Base-by-base conservation (phyloP, 768 basidiomycete species). In the Tephrocybe sp. region DNA sequence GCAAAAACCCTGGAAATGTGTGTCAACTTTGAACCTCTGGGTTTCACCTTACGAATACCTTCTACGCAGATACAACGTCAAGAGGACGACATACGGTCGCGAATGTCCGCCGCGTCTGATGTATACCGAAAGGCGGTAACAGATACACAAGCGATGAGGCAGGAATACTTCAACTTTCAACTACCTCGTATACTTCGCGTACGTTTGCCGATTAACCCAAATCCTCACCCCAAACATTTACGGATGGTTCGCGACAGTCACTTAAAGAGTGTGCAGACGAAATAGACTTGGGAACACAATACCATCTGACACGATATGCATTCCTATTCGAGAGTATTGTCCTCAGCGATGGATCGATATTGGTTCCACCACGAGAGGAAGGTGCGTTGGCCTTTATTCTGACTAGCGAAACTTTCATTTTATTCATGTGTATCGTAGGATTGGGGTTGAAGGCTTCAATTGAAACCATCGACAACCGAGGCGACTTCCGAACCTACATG, bases 111-210 rank as follows among this genome's bases (percentile, higher is more conserved):
- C 39, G 83, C 89, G 9, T 92, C 91, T 21, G 95, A 97, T 63
- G 80, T 83, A 25, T 98, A 93, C 62, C 77, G 92, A 49, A 94
- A 97, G 68, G 85, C 91, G 1, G 86, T 97, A 24, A 82, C 80
- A 12, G 93, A 97, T 55, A 91, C 89, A 11, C 94, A 97, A 65
- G 73, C 83, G 4, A 83, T 91, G 71, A 79, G 94, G 53, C 94
- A 97, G 66, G 97, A 99, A 63, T 98, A 97, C 66, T 99, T 97
- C 69, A 95, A 97, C 65, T 89, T 95, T 61, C 95, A 97, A 61
- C 71, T 97, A 33, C 97, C 97, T 47, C 86, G 93, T 57, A 90
- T 97, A 49, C 69, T 99, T 31, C 80, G 97, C 44, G 94, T 94
- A 64, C 62, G 89, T 77, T 25, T 47, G 18, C 16, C n/a, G 21